phyloP scores from a whole-genome alignment of 2,329 filamentous ascomycete species.

The Onygenales sp. region DNA sequence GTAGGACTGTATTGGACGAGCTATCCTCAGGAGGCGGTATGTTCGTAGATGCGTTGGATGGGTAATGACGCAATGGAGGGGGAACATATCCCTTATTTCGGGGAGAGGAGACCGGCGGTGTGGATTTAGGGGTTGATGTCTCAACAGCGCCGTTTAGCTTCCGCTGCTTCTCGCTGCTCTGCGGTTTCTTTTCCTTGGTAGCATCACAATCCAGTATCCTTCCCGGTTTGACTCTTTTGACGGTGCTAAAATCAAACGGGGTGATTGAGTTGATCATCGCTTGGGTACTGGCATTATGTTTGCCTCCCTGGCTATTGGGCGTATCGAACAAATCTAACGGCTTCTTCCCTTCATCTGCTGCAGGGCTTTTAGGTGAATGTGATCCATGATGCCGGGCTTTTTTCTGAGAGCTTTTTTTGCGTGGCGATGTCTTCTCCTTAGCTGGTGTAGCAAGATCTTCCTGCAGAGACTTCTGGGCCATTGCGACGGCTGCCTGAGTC shows the following conservation, averaged over 20 bases:
- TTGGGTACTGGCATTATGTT: neutral
- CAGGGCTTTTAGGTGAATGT: neutral
- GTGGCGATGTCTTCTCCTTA: neutral
- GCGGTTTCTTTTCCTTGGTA: neutral
- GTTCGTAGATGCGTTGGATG: neutral
- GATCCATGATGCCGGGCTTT: neutral
- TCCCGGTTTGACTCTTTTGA: conserved; percentile 14
- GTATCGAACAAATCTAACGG: neutral
- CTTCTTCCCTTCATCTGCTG: neutral
- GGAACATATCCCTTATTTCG: no score
- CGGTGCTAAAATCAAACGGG: conserved; percentile 29
- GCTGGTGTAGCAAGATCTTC: conserved; percentile 26
- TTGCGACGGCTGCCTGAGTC: conserved; percentile 30
- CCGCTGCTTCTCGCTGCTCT: neutral
- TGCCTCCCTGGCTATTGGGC: neutral
- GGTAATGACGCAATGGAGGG: neutral
- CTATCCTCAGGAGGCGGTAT: conserved; percentile 3
- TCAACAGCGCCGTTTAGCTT: neutral
- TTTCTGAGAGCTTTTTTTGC: neutral
- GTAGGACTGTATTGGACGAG: conserved; percentile 10
- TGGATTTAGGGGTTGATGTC: neutral
- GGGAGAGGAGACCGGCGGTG: neutral
- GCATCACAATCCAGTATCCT: neutral
- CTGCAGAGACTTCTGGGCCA: conserved; percentile 31
- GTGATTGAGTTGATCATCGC: conserved; percentile 30